Base-by-base conservation (phyloP, 148 eudicot genomes). In the Chenopodium album region DNA sequence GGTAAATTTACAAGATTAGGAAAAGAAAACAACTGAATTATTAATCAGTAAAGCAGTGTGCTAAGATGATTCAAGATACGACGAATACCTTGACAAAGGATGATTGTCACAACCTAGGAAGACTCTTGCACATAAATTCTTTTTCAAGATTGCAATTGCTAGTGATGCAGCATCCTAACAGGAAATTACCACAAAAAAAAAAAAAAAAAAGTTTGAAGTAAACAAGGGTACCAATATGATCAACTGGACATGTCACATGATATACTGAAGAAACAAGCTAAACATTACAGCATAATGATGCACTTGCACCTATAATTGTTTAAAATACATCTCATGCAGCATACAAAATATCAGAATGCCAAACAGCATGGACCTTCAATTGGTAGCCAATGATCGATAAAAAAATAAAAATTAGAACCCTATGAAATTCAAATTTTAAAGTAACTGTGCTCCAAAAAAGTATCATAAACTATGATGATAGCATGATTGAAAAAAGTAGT, bases 31-130 rank as follows among this genome's bases (percentile, higher is more conserved):
- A 71, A 22, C 50, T 71, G 72, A 71, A 71, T 77, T 2, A 50
- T 60, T 23, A 79, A 23, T 59, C 17, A 28, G 13, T 44, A 66
- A 4, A 22, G 19, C 74, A 73, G 20, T 34, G 34, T 19, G 3
- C 23, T 20, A 69, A 1, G 48, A 47, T 71, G 26, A 68, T 16
- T 28, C 71, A 54, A 52, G 48, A 80, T 76, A 69, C 4, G 23
- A 7, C 67, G 26, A 70, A 73, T 44, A 94, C 98, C 98, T 93
- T 73, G 98, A 92, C 75, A 95, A 56, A 78, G 97, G 94, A 87
- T 95, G 96, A 89, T 92, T 93, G 80, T 95, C 98, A 76, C 97
- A 93, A 17, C 98, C 98, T 84, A 95, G 80, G 78, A 90, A 95
- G 79, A 92, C 83, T 63, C 84, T 81, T 52, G 90, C 80, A 31